Evolutionary conservation across 139 green algal genomes (phyloP).

Genomic region (Chlorella vulgaris): DNA sequence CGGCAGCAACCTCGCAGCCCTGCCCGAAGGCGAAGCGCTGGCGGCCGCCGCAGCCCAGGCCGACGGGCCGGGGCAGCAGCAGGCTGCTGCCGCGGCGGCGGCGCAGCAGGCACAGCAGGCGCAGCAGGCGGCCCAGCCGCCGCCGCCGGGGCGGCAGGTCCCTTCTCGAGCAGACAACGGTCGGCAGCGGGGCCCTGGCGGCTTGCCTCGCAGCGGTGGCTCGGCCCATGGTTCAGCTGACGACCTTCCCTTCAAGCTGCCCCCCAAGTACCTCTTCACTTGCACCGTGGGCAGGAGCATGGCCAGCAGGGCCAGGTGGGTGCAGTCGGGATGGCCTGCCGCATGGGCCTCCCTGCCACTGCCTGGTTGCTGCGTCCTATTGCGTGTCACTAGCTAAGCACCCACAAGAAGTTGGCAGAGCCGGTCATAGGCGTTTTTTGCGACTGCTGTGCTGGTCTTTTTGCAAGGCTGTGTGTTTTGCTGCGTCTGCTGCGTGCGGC

Average conservation of each 20-base stretch:
- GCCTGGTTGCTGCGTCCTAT: background rate
- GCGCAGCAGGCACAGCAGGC: background rate
- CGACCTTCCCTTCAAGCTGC: constrained; percentile 62
- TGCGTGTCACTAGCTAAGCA: no score
- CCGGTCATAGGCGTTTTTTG: no score
- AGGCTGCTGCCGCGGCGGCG: background rate
- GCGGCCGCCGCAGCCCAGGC: background rate
- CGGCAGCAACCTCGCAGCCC: constrained; percentile 9
- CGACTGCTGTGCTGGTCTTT: no score
- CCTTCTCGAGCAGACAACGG: background rate
- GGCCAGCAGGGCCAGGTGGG: constrained; percentile 30
- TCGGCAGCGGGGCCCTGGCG: background rate
- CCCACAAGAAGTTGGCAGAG: no score
- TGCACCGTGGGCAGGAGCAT: constrained; percentile 79
- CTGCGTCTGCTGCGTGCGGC: no score
- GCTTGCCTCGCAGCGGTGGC: constrained; percentile 9
- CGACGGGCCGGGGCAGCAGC: background rate
- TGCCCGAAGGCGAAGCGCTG: constrained; percentile 1
- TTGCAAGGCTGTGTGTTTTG: no score
- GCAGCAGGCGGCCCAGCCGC: constrained; percentile 1
- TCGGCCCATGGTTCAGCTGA: background rate
- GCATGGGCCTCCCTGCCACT: background rate
- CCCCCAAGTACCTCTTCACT: constrained; percentile 82
- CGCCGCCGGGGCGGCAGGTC: constrained; percentile 18
- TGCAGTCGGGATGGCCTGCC: no score